A percentile compares a stretch with the other conserved stretches of the same genome.
Evolutionary conservation across 1,284 basidiomycete genomes (phyloP).

Genomic region (Sanghuangporus baumii): DNA sequence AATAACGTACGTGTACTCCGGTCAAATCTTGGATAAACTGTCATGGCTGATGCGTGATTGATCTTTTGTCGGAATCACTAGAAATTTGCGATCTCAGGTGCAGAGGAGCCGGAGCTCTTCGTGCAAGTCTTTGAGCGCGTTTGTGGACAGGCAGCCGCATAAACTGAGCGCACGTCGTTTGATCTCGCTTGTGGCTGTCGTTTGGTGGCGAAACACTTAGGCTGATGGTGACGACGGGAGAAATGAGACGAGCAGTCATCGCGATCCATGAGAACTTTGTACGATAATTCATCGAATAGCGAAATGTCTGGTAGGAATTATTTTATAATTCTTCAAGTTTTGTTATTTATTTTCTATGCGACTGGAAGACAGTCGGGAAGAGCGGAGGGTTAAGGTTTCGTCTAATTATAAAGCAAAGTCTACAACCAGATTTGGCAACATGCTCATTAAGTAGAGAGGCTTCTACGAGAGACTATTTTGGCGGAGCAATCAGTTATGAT

Average conservation of each 20-base stretch:
- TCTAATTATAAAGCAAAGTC: background rate
- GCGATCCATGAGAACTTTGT: background rate
- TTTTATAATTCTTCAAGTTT: background rate
- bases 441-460: background rate
- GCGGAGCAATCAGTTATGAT: background rate
- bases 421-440: background rate
- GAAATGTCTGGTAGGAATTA: background rate
- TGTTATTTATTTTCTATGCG: background rate
- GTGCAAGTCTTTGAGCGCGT: conserved; percentile 15
- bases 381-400: background rate
- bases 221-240: background rate
- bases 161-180: background rate
- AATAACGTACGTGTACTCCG: conserved; percentile 7
- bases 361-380: background rate
- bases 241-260: background rate
- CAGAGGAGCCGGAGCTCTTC: conserved; percentile 16
- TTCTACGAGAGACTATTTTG: background rate
- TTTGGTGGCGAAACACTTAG: background rate
- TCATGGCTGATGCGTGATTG: background rate
- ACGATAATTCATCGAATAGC: background rate
- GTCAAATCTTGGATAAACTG: background rate
- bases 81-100: conserved; percentile 17
- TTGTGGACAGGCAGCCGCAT: background rate
- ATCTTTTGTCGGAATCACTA: background rate
- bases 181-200: background rate